Conservation (phyloP, 495 filamentous ascomycete genomes). For the Daldinia grandis region DNA sequence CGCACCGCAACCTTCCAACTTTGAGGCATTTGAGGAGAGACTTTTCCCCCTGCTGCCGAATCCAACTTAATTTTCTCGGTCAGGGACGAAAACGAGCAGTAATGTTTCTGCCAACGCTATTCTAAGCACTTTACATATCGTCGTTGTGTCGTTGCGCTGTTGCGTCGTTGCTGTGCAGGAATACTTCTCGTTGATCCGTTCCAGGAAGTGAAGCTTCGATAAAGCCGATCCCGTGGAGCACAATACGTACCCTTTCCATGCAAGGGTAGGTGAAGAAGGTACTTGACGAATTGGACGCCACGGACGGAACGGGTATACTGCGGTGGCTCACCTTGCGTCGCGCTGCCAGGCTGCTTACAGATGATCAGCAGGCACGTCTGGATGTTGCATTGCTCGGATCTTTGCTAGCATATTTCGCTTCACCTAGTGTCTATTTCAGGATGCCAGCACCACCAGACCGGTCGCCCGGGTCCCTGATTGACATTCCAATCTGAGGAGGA, state of each 20-base stretch:
- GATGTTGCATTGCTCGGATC: slow-evolving; percentile 40
- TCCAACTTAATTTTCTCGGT: slow-evolving; percentile 20
- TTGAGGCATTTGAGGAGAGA: slow-evolving; percentile 26
- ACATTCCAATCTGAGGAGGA: slow-evolving; percentile 20
- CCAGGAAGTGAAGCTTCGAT: slow-evolving; percentile 11
- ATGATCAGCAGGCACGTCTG: slow-evolving; percentile 41
- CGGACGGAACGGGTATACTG: slow-evolving; percentile 16
- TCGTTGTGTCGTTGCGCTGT: background rate
- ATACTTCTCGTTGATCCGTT: slow-evolving; percentile 28
- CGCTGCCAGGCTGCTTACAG: slow-evolving; percentile 18
- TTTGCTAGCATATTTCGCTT: slow-evolving; percentile 42
- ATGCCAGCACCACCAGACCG: slow-evolving; percentile 29
- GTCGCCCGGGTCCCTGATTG: slow-evolving; percentile 17
- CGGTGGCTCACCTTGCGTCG: slow-evolving; percentile 20
- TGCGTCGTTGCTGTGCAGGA: background rate
- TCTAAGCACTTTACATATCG: background rate
- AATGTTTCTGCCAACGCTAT: slow-evolving; percentile 5
- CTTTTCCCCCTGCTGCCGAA: slow-evolving; percentile 25
- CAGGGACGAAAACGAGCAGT: slow-evolving; percentile 10
- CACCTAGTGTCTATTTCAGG: slow-evolving; percentile 29
- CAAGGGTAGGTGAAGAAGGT: slow-evolving; percentile 25
- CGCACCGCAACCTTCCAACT: slow-evolving; percentile 17
- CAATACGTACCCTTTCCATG: slow-evolving; percentile 8
- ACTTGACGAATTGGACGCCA: slow-evolving; percentile 28
- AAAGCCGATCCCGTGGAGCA: slow-evolving; percentile 7